A percentile compares a stretch with the other conserved stretches of the same genome.
Evolutionary conservation across 441 rosid genomes (phyloP).

Genomic region (Euphorbia corollata): DNA sequence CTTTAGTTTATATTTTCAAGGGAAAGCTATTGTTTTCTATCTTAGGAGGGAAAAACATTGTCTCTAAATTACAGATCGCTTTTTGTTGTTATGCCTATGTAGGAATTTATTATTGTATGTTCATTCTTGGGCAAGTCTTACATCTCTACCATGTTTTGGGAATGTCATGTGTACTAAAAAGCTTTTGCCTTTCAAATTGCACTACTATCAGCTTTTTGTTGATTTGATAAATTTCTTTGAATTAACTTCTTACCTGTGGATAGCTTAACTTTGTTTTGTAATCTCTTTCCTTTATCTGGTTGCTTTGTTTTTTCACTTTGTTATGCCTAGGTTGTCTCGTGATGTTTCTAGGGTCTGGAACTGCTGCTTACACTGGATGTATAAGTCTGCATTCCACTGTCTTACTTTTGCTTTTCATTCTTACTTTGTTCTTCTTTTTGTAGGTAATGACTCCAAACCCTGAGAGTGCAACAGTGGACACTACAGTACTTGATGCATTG

Average conservation of each 20-base stretch:
- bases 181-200: background rate
- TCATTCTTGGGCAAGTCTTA: background rate
- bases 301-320: background rate
- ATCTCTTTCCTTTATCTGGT: background rate
- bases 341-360: background rate
- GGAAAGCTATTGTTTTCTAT: too few species aligned
- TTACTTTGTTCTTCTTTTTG: slow-evolving; percentile 11
- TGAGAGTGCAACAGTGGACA: slow-evolving; percentile 65
- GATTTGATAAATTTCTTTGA: background rate
- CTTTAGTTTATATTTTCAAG: background rate
- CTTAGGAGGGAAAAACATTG: background rate
- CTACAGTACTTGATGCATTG: slow-evolving; percentile 76
- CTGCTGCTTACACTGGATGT: background rate
- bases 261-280: background rate
- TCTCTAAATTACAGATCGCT: background rate
- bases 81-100: background rate
- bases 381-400: background rate
- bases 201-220: background rate
- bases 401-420: background rate
- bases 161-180: background rate
- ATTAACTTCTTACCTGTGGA: background rate
- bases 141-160: background rate
- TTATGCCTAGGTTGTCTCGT: background rate
- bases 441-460: slow-evolving; percentile 88
- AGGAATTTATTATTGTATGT: background rate